Evolutionary conservation across 139 green algal genomes (phyloP).

Genomic region (Chlorella ohadii): DNA sequence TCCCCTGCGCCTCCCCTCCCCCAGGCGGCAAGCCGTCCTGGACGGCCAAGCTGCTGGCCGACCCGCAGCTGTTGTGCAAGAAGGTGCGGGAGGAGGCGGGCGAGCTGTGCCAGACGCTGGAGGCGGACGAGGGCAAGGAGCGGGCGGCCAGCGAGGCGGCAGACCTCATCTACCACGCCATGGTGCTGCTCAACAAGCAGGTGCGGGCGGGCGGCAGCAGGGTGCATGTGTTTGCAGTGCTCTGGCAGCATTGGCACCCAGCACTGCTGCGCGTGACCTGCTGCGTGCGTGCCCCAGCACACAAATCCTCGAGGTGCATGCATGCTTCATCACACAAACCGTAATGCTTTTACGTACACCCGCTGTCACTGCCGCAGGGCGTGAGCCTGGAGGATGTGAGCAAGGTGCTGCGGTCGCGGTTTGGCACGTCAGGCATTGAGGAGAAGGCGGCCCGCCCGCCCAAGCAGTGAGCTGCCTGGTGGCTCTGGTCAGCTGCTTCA

Average conservation of each 20-base stretch:
- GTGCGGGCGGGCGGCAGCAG: constrained; percentile 34
- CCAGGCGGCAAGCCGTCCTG: constrained; percentile 91
- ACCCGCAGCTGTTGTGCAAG: constrained; percentile 91
- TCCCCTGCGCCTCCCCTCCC: not conserved
- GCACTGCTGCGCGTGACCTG: too few species aligned
- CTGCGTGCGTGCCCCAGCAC: too few species aligned
- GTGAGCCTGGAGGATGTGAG: constrained; percentile 88
- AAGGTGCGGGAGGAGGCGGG: constrained; percentile 96
- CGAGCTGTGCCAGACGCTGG: constrained; percentile 94
- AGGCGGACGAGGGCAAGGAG: constrained; percentile 85
- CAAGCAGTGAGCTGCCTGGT: constrained; percentile 35
- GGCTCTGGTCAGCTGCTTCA: too few species aligned
- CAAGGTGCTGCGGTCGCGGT: constrained; percentile 77
- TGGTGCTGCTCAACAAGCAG: constrained; percentile 93
- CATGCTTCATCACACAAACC: too few species aligned
- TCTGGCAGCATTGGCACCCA: too few species aligned
- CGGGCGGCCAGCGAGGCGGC: constrained; percentile 90
- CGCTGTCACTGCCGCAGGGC: constrained; percentile 59
- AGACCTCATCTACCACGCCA: constrained; percentile 97
- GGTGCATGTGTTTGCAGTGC: not conserved
- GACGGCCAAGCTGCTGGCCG: constrained; percentile 88
- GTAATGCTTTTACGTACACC: too few species aligned
- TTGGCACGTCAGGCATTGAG: constrained; percentile 85
- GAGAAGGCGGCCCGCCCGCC: constrained; percentile 85
- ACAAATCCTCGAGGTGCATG: too few species aligned